Conservation (phyloP, 805 yeast genomes). For the Jamesozyma lodderae region DNA sequence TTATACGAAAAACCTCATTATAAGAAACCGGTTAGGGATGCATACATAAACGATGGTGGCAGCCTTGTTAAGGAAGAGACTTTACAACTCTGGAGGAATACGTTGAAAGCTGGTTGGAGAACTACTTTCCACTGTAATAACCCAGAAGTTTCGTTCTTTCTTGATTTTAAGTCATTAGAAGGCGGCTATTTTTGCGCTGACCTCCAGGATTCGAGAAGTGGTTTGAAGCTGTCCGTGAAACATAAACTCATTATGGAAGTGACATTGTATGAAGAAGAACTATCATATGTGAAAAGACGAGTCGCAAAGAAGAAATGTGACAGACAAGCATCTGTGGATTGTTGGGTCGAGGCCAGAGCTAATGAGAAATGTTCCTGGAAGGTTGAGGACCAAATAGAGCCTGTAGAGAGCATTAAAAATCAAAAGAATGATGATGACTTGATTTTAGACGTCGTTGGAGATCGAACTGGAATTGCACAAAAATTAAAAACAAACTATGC, state of each 20-base stretch:
- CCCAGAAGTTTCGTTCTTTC: too few species aligned
- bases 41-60: background rate
- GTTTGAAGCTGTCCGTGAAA: background rate
- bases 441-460: background rate
- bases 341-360: too few species aligned
- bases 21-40: background rate
- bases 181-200: too few species aligned
- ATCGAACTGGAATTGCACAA: slow-evolving; percentile 4
- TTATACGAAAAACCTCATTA: background rate
- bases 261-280: slow-evolving; percentile 3
- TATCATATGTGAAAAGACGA: slow-evolving; percentile 1
- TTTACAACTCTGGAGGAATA: background rate
- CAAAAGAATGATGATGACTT: background rate
- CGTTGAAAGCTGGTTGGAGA: background rate
- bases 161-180: too few species aligned
- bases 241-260: slow-evolving; percentile 3
- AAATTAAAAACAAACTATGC: slow-evolving; percentile 1
- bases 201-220: too few species aligned
- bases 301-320: background rate
- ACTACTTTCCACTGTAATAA: background rate
- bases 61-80: background rate
- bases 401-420: background rate
- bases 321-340: background rate
- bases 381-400: background rate
- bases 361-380: background rate